Evolutionary conservation across 345 rosid species (phyloP).

Genomic region (Litchi chinensis): DNA sequence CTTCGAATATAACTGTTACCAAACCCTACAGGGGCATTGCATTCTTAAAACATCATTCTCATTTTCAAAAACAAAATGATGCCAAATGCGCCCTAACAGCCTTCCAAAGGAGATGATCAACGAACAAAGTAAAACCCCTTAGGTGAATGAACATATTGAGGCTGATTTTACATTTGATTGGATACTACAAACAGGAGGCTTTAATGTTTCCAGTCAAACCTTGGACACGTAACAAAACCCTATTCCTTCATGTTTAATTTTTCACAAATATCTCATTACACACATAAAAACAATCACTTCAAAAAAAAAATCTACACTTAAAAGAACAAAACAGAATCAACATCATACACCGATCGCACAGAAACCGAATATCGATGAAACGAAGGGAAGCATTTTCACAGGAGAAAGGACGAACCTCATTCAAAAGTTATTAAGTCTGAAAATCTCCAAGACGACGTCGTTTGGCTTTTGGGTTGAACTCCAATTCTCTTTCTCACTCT

Average conservation of each 20-base stretch:
- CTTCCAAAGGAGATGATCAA: neutral
- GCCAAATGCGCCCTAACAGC: neutral
- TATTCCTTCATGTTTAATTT: too few species aligned
- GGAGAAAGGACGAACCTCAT: slow-evolving; percentile 14
- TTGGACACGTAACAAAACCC: neutral
- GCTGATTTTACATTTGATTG: neutral
- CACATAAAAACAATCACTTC: neutral
- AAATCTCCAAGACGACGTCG: slow-evolving; percentile 3
- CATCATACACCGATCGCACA: neutral
- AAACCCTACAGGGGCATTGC: too few species aligned
- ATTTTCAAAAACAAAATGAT: too few species aligned
- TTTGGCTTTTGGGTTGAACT: neutral
- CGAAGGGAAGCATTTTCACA: neutral
- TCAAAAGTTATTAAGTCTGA: neutral
- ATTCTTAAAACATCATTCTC: too few species aligned
- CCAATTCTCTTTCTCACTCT: neutral
- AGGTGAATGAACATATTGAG: neutral
- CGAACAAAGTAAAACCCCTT: neutral
- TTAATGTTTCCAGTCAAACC: neutral
- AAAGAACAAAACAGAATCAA: neutral
- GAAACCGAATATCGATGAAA: neutral
- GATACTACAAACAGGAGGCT: too few species aligned
- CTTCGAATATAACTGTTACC: too few species aligned
- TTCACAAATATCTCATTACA: neutral
- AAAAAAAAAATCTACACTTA: neutral